Percentiles rank a stretch among this genome's conserved stretches.
These are phyloP conservation scores for Codiaeum variegatum DNA, from an alignment of 441 rosid genomes.

Conservation along the genomic window DNA sequence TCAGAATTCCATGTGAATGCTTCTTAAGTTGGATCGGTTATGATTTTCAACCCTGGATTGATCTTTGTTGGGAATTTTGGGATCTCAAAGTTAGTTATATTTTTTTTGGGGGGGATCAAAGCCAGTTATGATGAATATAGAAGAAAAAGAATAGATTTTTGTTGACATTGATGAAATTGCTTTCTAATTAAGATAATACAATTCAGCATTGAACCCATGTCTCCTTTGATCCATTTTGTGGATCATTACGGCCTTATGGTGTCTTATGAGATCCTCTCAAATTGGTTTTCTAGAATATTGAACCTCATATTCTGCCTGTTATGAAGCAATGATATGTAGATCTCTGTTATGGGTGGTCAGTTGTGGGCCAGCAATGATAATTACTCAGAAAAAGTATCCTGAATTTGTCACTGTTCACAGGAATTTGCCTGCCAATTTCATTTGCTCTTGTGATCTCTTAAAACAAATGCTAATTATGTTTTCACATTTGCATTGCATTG, in stretches of 20 bases:
- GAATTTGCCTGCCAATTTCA: background rate
- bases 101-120: slow-evolving; percentile 17
- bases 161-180: background rate
- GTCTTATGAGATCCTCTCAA: background rate
- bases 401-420: background rate
- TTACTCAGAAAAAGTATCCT: background rate
- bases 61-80: slow-evolving; percentile 15
- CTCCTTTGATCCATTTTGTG: background rate
- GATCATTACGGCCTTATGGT: background rate
- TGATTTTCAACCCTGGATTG: background rate
- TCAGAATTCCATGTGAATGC: slow-evolving; percentile 10
- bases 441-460: background rate
- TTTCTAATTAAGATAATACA: slow-evolving; percentile 6
- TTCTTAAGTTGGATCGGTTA: slow-evolving; percentile 6
- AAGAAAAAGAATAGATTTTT: background rate
- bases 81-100: slow-evolving; percentile 15
- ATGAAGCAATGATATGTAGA: background rate
- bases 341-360: slow-evolving; percentile 12
- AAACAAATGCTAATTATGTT: background rate
- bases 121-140: background rate
- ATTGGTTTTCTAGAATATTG: background rate
- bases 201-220: background rate
- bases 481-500: background rate
- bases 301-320: background rate
- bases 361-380: slow-evolving; percentile 7